These are phyloP conservation scores for Pilobolus umbonatus DNA, from an alignment of 192 early-diverging fungal species.

Conservation along the genomic window DNA sequence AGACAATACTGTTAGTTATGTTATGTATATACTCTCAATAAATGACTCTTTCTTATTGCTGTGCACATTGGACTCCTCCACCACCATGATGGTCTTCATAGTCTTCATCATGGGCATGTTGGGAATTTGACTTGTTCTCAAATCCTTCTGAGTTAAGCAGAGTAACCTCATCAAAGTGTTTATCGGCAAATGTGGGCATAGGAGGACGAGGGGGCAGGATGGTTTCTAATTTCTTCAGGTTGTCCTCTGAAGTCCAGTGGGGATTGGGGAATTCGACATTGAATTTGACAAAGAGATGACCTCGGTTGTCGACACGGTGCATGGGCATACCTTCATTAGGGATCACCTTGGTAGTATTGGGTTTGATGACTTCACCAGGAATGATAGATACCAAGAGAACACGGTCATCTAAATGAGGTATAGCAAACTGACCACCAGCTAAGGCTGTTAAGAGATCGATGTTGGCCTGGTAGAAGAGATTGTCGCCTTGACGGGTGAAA, in stretches of 20 bases:
- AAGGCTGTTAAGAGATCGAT: slow-evolving; percentile 95
- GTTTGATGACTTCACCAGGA: slow-evolving; percentile 94
- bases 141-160: slow-evolving; percentile 40
- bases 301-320: slow-evolving; percentile 81
- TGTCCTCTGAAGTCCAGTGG: slow-evolving; percentile 72
- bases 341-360: slow-evolving; percentile 81
- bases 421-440: slow-evolving; percentile 89
- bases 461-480: slow-evolving; percentile 88
- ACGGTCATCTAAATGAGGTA: slow-evolving; percentile 93
- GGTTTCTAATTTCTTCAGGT: slow-evolving; percentile 70
- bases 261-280: slow-evolving; percentile 84
- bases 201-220: slow-evolving; percentile 76
- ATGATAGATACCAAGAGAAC: slow-evolving; percentile 82
- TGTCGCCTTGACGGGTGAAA: slow-evolving; percentile 91
- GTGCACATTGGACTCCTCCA: slow-evolving; percentile 30
- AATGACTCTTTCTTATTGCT: background rate
- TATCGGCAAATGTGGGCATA: slow-evolving; percentile 49
- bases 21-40: too few relatives aligned
- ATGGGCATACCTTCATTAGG: slow-evolving; percentile 94
- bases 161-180: slow-evolving; percentile 77
- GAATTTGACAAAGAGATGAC: slow-evolving; percentile 92
- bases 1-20: too few relatives aligned
- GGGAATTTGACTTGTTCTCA: slow-evolving; percentile 5
- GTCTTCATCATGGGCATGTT: slow-evolving; percentile 14
- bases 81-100: slow-evolving; percentile 26